phyloP scores from a whole-genome alignment of 2,329 filamentous ascomycete species.

The Monilinia vaccinii-corymbosi region DNA sequence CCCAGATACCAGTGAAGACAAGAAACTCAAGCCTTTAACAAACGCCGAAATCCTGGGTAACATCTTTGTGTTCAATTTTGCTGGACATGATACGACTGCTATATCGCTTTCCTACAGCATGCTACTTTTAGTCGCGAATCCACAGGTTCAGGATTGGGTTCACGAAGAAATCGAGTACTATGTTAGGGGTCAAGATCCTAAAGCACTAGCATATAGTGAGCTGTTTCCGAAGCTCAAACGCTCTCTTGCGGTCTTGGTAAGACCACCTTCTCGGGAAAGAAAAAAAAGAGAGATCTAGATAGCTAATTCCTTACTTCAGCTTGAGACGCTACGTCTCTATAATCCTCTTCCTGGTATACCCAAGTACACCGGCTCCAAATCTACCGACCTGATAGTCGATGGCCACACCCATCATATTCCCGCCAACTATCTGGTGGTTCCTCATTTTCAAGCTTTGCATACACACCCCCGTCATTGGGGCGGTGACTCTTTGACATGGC shows the following conservation, averaged over 20 bases:
- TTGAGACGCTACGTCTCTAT: conserved; percentile 42
- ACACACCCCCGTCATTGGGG: conserved; percentile 16
- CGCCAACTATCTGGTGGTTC: conserved; percentile 32
- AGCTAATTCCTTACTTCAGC: conserved; percentile 11
- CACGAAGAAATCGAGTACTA: conserved; percentile 10
- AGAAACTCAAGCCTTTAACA: conserved; percentile 19
- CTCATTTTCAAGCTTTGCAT: conserved; percentile 12
- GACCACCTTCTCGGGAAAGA: background rate
- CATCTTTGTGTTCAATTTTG: conserved; percentile 24
- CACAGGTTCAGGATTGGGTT: conserved; percentile 10
- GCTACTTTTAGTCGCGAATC: conserved; percentile 16
- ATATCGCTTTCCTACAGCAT: conserved; percentile 20
- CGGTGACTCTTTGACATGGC: conserved; percentile 11
- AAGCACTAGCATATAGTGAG: conserved; percentile 29
- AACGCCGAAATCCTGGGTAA: conserved; percentile 28
- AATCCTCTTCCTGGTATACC: conserved; percentile 45
- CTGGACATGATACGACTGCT: conserved; percentile 27
- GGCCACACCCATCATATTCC: conserved; percentile 11
- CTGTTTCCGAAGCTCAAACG: conserved; percentile 34
- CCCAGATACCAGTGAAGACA: conserved; percentile 13
- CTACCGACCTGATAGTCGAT: conserved; percentile 8
- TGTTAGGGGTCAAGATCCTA: conserved; percentile 17
- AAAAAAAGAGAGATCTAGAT: background rate
- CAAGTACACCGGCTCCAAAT: conserved; percentile 32
- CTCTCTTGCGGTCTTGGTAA: conserved; percentile 31